Percentiles rank a stretch among this genome's conserved stretches.
Evolutionary conservation across 2,329 filamentous ascomycete species (phyloP).

Genomic region (Penicillium sp.): DNA sequence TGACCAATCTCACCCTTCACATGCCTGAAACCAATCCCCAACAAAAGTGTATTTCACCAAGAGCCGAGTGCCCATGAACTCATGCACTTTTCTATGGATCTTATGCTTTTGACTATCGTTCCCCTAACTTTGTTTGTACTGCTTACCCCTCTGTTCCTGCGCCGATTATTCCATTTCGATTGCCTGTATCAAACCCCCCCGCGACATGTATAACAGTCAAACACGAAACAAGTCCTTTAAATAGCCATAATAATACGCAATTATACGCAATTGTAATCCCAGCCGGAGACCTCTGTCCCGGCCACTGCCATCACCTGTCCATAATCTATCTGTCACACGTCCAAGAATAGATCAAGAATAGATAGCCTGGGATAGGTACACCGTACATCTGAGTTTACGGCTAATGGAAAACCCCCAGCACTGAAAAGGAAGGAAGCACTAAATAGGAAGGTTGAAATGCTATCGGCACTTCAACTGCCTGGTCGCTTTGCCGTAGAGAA

Average conservation of each 20-base stretch:
- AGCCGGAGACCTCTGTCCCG: not conserved
- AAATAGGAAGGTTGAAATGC: not conserved
- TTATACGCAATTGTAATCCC: not conserved
- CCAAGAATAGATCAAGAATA: not conserved
- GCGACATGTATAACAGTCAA: too few relatives aligned
- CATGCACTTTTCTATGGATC: too few relatives aligned
- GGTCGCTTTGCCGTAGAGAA: not conserved
- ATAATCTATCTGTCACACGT: constrained; percentile 7
- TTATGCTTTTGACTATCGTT: too few relatives aligned
- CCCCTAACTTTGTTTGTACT: too few relatives aligned
- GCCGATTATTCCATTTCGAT: not conserved
- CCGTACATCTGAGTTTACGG: not conserved
- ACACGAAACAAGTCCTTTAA: too few relatives aligned
- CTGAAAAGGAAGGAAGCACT: not conserved
- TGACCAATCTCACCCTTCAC: not conserved
- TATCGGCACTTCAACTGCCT: not conserved
- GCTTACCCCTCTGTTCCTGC: too few relatives aligned
- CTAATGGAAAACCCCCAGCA: not conserved
- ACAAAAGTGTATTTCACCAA: too few relatives aligned
- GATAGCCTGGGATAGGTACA: not conserved
- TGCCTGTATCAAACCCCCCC: too few relatives aligned
- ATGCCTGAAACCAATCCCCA: not conserved
- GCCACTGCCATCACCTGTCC: not conserved
- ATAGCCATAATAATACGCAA: too few relatives aligned
- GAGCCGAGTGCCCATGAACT: too few relatives aligned